Base-by-base conservation (phyloP, 768 basidiomycete species). In the Ramaria rubella region DNA sequence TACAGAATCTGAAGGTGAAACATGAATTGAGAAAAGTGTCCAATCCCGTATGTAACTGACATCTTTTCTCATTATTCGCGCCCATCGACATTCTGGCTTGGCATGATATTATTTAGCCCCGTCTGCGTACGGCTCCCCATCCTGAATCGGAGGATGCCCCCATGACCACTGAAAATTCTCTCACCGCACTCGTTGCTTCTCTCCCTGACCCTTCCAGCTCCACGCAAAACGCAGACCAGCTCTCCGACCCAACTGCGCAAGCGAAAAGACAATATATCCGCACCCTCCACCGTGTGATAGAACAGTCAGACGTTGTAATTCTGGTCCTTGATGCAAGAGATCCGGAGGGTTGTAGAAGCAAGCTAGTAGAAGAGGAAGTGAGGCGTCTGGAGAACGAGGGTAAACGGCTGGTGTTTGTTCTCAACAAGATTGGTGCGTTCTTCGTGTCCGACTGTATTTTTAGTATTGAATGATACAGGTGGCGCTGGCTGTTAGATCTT, bases 331-430 rank as follows among this genome's bases (percentile, higher is more conserved):
- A 98, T 71, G 94, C 94, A 1, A 77, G 95, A 38, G 95, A 98
- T 74, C 95, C 96, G 2, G 88, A 95, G 58, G 94, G 95, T 0
- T 94, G 92, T 40, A 73, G 95, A 61, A 95, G 92, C 70, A 77
- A 87, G 51, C 77, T 95, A 36, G 93, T 98, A 4, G 96, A 99
- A 68, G 91, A 95, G 65, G 94, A 96, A 68, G 93, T 96, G 0
- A 76, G 29, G 29, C 75, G 90, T 60, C 77, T 89, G 33, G 93
- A 94, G 67, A 75, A 74, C 23, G 90, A 95, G 60, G 90, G 94
- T 7, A 99, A 99, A 76, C 89, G 84, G 67, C 73, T 98, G 29
- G 84, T 99, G 2, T 91, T 93, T 53, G 91, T 97, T 2, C 69
- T 99, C n/a, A 98, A 97, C 70, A 97, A 99, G 74, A 88, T 96